Conservation (phyloP, 2,329 filamentous ascomycete species). For the Aspergillus sp. region DNA sequence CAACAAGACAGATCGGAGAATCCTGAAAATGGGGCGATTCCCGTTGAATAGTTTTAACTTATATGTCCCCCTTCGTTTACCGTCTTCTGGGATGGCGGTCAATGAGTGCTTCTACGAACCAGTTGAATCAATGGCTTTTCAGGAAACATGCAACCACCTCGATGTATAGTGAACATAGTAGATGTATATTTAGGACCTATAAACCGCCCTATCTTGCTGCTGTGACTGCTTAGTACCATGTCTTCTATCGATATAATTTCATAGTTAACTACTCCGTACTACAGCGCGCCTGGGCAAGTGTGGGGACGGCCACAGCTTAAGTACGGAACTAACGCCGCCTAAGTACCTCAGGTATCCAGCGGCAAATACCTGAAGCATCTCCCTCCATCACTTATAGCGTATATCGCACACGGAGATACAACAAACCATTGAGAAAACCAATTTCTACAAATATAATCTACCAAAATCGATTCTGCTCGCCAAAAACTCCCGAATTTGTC, state of each 20-base stretch:
- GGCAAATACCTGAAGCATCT: no score
- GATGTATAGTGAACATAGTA: conserved; percentile 5
- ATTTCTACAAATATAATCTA: neutral
- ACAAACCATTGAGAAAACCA: neutral
- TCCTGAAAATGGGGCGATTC: conserved; percentile 26
- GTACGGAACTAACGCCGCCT: no score
- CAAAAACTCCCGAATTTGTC: neutral
- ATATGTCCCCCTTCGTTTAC: conserved; percentile 15
- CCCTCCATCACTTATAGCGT: neutral
- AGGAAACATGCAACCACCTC: neutral
- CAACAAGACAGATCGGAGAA: conserved; percentile 82
- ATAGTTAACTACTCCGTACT: neutral
- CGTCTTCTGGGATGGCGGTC: conserved; percentile 27
- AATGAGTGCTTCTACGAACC: conserved; percentile 17
- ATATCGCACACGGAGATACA: neutral
- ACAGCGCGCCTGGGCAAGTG: neutral
- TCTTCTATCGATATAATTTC: neutral
- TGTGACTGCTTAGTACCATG: neutral
- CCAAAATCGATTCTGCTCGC: neutral
- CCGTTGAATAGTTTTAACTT: conserved; percentile 30
- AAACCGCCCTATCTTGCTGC: neutral
- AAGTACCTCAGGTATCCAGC: no score
- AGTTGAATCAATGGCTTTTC: neutral
- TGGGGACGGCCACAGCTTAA: neutral
- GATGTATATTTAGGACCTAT: neutral